Evolutionary conservation across 169 alveolate species (phyloP), one percentile per base, ranked within the genome.

Genomic region (Plasmodium sp.): DNA sequence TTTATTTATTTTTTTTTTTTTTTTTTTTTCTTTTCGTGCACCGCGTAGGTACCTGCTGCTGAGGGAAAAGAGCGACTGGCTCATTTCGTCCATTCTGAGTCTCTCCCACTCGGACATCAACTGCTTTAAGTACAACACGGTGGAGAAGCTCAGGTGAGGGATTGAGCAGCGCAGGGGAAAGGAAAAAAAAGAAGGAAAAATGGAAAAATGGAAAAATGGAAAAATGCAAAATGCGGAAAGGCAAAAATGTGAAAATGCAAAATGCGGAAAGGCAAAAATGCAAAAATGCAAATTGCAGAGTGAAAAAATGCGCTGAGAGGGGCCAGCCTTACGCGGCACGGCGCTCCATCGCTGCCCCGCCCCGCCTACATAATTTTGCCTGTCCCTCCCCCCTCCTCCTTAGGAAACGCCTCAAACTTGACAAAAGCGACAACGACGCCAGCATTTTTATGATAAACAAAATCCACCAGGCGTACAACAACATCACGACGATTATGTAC

Each of bases 351-450:
- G 22, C 54, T 12, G 10, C 43, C 18, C 41, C 22, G 22, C 36
- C 80, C 91, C 9, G 1, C 5, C 36, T 0, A 22, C 27, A 22
- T 22, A 22, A 22, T 22, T 22, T 22, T 22, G 27, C 27, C 27
- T 22, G 27, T 62, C 41, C 22, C 39, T n/a, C 80, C 91, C 9
- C 3, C 5, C 36, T 0, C 36, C 67, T 7, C 16, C 81, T 22
- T 39, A 90, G 94, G 74, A 90, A 90, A 10, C 88, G 94, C 22
- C 58, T 90, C 9, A 90, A 62, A n/a, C 51, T 90, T 18, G 51
- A 90, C 27, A 90, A 90, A 90, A 90, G 77, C 83, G 94, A 90
- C 79, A 90, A 90, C 75, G 94, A 90, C 27, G 94, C 94, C 14
- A 90, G 94, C 48, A 90, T 90, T 62, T 90, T 73, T 73, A 90